Percentiles rank a stretch among this genome's conserved stretches.
Evolutionary conservation across 2,329 filamentous ascomycete genomes (phyloP).

Genomic region (Coniella lustricola): DNA sequence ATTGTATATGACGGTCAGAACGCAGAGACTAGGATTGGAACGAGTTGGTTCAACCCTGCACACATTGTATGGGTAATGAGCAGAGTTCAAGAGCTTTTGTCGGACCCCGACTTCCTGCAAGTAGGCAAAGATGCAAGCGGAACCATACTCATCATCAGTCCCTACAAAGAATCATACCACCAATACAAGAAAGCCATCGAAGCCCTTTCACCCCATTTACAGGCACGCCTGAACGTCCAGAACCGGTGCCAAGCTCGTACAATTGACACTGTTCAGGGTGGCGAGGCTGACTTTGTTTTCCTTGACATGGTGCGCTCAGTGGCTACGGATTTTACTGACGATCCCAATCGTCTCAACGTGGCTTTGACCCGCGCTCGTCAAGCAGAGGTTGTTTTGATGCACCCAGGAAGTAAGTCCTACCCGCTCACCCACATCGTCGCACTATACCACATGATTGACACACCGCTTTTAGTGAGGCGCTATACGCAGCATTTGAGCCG

Average conservation of each 20-base stretch:
- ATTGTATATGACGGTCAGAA: slow-evolving; percentile 20
- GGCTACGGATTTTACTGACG: slow-evolving; percentile 33
- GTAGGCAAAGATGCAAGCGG: slow-evolving; percentile 23
- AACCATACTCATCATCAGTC: slow-evolving; percentile 31
- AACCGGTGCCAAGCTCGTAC: slow-evolving; percentile 30
- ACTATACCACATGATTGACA: neutral
- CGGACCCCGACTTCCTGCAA: slow-evolving; percentile 24
- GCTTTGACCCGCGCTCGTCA: slow-evolving; percentile 34
- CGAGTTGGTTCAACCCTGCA: slow-evolving; percentile 31
- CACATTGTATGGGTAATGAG: slow-evolving; percentile 30
- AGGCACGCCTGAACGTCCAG: slow-evolving; percentile 23
- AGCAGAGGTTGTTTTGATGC: slow-evolving; percentile 35
- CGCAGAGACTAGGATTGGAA: slow-evolving; percentile 18
- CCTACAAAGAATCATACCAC: slow-evolving; percentile 29
- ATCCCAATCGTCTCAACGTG: slow-evolving; percentile 33
- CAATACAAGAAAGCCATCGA: slow-evolving; percentile 23
- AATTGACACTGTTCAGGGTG: slow-evolving; percentile 34
- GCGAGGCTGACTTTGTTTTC: slow-evolving; percentile 35
- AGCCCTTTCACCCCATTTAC: slow-evolving; percentile 20
- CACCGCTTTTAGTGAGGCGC: slow-evolving; percentile 1
- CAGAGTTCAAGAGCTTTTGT: slow-evolving; percentile 25
- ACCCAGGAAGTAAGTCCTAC: slow-evolving; percentile 18
- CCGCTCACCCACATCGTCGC: neutral
- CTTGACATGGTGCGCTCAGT: slow-evolving; percentile 34
- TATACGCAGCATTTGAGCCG: neutral